Evolutionary conservation across 768 basidiomycete genomes (phyloP).

Genomic region (Leccinum broughii): DNA sequence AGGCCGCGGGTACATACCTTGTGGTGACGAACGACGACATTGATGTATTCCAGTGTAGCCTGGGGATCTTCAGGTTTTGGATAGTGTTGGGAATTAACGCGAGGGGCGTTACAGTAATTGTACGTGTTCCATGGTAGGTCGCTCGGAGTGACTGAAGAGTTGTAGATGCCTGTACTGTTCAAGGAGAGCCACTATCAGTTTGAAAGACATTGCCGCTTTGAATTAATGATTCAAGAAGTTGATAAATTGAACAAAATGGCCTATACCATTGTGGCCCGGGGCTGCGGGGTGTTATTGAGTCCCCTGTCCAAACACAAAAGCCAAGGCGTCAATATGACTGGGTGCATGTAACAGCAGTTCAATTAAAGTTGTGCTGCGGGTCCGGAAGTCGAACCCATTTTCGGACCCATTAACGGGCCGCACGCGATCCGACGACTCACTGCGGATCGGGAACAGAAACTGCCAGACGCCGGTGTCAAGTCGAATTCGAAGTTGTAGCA

Average conservation of each 20-base stretch:
- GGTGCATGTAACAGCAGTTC: background rate
- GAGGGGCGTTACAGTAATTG: constrained; percentile 55
- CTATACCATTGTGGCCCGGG: constrained; percentile 15
- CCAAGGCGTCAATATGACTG: background rate
- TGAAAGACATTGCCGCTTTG: background rate
- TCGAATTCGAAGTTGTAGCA: no score
- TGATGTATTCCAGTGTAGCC: constrained; percentile 42
- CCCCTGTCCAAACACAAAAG: background rate
- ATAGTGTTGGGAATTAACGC: constrained; percentile 43
- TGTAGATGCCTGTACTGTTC: constrained; percentile 40
- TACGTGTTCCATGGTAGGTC: constrained; percentile 49
- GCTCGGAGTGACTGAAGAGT: constrained; percentile 43
- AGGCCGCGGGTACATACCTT: constrained; percentile 39
- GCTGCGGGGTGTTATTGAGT: background rate
- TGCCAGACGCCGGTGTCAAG: no score
- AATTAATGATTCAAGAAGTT: background rate
- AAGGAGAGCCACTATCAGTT: constrained; percentile 11
- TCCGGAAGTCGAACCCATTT: background rate
- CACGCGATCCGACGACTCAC: no score
- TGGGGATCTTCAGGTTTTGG: constrained; percentile 24
- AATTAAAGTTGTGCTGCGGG: background rate
- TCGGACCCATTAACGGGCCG: background rate
- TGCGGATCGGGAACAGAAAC: background rate
- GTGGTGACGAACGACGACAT: constrained; percentile 47
- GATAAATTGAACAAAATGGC: background rate